Conservation (phyloP, 2,329 filamentous ascomycete species). For the Graphilbum fragrans region DNA sequence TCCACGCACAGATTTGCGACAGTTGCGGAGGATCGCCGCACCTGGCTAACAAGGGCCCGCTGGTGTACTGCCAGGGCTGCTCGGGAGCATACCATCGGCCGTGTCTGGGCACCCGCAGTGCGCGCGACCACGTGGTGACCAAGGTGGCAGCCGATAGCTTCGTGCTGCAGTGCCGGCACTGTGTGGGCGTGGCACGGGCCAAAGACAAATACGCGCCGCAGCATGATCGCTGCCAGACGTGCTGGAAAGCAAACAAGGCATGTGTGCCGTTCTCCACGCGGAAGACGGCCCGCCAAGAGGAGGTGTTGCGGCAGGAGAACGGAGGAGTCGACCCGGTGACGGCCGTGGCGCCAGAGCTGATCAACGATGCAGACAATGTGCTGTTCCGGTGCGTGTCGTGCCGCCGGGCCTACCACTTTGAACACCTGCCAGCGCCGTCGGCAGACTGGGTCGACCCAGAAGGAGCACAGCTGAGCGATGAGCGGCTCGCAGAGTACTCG, state of each 20-base stretch:
- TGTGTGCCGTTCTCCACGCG: slow-evolving; percentile 64
- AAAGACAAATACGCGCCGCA: slow-evolving; percentile 61
- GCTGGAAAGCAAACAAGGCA: slow-evolving; percentile 51
- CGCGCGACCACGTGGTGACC: slow-evolving; percentile 77
- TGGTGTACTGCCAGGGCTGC: slow-evolving; percentile 89
- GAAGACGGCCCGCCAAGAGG: slow-evolving; percentile 68
- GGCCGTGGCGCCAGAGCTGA: slow-evolving; percentile 42
- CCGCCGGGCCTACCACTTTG: slow-evolving; percentile 68
- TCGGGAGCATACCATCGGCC: slow-evolving; percentile 69
- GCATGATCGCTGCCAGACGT: slow-evolving; percentile 60
- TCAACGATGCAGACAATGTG: slow-evolving; percentile 67
- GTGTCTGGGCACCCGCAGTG: slow-evolving; percentile 64
- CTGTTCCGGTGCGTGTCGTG: slow-evolving; percentile 76
- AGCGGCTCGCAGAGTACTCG: slow-evolving; percentile 61
- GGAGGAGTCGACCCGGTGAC: slow-evolving; percentile 65
- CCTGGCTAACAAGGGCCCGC: slow-evolving; percentile 46
- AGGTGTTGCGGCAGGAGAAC: slow-evolving; percentile 70
- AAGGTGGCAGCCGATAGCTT: slow-evolving; percentile 69
- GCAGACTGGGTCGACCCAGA: slow-evolving; percentile 21
- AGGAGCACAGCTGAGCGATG: slow-evolving; percentile 37
- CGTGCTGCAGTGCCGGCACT: slow-evolving; percentile 81
- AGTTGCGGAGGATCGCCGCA: slow-evolving; percentile 49
- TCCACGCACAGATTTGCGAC: slow-evolving; percentile 62
- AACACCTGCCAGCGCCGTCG: slow-evolving; percentile 56
- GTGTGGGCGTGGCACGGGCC: slow-evolving; percentile 54